Conservation (phyloP, 495 filamentous ascomycete genomes). For the Paragyromitra xinjiangensis region DNA sequence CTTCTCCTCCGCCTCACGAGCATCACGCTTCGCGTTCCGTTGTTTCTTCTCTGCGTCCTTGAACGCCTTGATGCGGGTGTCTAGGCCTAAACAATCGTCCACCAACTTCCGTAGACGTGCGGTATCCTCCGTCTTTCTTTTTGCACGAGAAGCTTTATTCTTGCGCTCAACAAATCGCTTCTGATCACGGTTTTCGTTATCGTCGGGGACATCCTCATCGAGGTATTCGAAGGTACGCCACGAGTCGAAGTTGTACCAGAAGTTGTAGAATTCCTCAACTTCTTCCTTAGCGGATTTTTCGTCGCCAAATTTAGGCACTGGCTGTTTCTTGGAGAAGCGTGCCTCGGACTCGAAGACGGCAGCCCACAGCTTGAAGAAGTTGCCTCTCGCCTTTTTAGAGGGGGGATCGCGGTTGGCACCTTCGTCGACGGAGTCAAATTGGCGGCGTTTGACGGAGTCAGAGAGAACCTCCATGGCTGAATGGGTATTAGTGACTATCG, state of each 20-base stretch:
- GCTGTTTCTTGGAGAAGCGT: conserved; percentile 89
- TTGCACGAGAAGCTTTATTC: conserved; percentile 95
- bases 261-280: conserved; percentile 96
- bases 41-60: conserved; percentile 84
- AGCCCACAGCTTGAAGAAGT: conserved; percentile 94
- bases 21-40: conserved; percentile 91
- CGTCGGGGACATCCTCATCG: conserved; percentile 97
- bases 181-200: conserved; percentile 98
- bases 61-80: conserved; percentile 98
- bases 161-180: conserved; percentile 97
- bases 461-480: conserved; percentile 82
- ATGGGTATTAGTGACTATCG: conserved; percentile 17
- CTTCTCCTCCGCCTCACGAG: conserved; percentile 90
- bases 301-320: conserved; percentile 84
- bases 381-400: conserved; percentile 87
- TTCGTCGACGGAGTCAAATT: conserved; percentile 97
- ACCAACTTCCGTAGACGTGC: conserved; percentile 86
- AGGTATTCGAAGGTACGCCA: conserved; percentile 98
- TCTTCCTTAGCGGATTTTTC: conserved; percentile 86
- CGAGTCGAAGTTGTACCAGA: conserved; percentile 99
- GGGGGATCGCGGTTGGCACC: conserved; percentile 89
- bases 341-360: conserved; percentile 86
- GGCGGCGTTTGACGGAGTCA: conserved; percentile 90
- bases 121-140: conserved; percentile 99
- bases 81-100: conserved; percentile 79